Base-by-base conservation (phyloP, 176 grass and related monocot species). In the Themeda triandra region DNA sequence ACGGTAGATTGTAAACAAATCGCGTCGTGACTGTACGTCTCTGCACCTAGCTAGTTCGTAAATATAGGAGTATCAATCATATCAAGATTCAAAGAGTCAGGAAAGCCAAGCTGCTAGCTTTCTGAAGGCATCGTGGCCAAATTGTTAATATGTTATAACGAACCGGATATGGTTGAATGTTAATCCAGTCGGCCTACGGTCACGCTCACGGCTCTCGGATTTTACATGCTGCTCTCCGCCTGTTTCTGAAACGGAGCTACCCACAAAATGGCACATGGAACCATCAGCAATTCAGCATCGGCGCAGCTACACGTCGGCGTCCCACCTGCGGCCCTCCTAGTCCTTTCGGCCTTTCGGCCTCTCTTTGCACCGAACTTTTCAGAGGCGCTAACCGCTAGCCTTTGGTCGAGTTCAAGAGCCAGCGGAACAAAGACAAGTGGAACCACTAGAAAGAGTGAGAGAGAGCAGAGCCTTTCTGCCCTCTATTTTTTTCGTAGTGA, bases 401-500 rank as follows among this genome's bases (percentile, higher is more conserved):
- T 84, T 91, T 89, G 83, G 78, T 23, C 9, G 81, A 56, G 66
- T 23, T 84, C 86, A 92, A 90, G 86, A 95, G 93, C 83, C 88
- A 66, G 48, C 2, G 58, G 80, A 79, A 81, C 82, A 58, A 77
- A 39, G 78, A 73, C 79, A 70, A 71, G 62, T 39, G 49, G 31
- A 37, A 17, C n/a, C n/a, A n/a, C 33, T 5, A 59, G n/a, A 25
- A 0, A 60, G 56, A 25, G 19, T 3, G 51, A 53, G 53, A 56
- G 51, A 53, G 53, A 56, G 53, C 53, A 56, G 53, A 56, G 21
- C 23, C 51, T 58, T 58, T 58, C 6, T 58, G 54, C 7, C 23
- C 54, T n/a, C 23, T 35, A 35, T 35, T 35, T 11, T 12, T 62
- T 13, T 24, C 23, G 1, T 62, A 62, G n/a, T 62, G 58, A 62